Evolutionary conservation across 1,284 basidiomycete species (phyloP), one percentile per base, ranked within the genome.

Genomic region (Heliocybe sulcata): DNA sequence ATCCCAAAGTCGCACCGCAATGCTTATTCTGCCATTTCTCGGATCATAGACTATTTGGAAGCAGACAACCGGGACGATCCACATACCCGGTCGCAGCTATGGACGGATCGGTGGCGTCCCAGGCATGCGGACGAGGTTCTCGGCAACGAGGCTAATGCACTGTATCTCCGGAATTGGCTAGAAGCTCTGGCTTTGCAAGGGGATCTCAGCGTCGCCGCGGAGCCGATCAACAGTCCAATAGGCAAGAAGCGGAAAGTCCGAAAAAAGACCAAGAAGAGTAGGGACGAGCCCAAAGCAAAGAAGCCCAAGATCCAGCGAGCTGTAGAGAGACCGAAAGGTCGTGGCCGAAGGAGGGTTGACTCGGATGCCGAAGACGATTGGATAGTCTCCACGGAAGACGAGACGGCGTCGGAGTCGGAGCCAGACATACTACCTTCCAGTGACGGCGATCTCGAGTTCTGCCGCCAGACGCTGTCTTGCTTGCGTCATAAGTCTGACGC

Each of bases 111-210:
- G 59, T 96, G 90, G 78, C 81, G 82, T 23, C 94, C 94, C 8
- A 77, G 75, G 53, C 69, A 73, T 33, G 89, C 92, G 1, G 72
- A 79, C 14, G 81, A 95, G 61, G 85, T 96, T 0, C 74, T 98
- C 0, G 92, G 91, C 9, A 97, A 96, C 66, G 85, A 91, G 65
- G 64, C 71, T 2, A 82, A 84, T 56, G 85, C 92, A 0, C 64
- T 76, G 16, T 93, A 90, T 69, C 77, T 97, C 42, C 82, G 87
- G 33, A 83, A 90, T 55, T 98, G 94, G 94, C 76, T 97, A 52
- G 69, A 71, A 26, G 82, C 87, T 16, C 74, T 89, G 9, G 81
- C 83, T 54, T 67, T 96, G 3, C 81, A 83, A 19, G 53, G 57
- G 14, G 53, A 59, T 29, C 60, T 57, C 16, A 54, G 53, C 16